Evolutionary conservation across 371 early-diverging fungal species (phyloP).

Genomic region (Mortierella sp.): DNA sequence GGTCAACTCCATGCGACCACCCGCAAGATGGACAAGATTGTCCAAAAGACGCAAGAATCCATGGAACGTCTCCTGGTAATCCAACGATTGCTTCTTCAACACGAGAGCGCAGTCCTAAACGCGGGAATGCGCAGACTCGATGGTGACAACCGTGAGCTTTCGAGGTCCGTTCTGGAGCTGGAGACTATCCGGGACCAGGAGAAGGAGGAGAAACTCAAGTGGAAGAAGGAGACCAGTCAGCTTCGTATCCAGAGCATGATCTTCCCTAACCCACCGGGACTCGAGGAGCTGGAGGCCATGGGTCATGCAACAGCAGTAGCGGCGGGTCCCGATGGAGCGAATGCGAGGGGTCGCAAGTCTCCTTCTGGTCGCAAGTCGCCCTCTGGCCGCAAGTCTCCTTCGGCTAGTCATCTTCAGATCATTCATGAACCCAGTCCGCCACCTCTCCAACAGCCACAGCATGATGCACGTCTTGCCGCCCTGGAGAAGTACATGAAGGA

Average conservation of each 20-base stretch:
- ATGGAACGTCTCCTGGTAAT: conserved; percentile 42
- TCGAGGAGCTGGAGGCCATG: conserved; percentile 21
- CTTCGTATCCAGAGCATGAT: conserved; percentile 59
- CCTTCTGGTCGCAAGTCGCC: conserved; percentile 14
- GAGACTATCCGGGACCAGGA: conserved; percentile 42
- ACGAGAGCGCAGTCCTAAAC: conserved; percentile 51
- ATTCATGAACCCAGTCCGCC: not conserved
- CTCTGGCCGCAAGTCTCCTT: conserved; percentile 22
- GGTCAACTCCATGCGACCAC: conserved; percentile 48
- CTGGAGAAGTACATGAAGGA: conserved; percentile 56
- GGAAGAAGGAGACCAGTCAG: conserved; percentile 54
- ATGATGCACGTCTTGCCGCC: conserved; percentile 21
- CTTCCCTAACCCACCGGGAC: conserved; percentile 44
- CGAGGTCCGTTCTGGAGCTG: conserved; percentile 34
- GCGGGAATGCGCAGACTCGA: conserved; percentile 57
- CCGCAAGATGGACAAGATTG: conserved; percentile 55
- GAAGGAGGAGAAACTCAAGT: conserved; percentile 52
- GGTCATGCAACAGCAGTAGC: not conserved
- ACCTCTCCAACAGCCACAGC: conserved; percentile 15
- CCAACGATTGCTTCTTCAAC: conserved; percentile 46
- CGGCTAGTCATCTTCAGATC: not conserved
- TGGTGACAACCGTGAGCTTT: conserved; percentile 50
- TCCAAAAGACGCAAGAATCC: conserved; percentile 35
- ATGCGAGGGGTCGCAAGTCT: not conserved
- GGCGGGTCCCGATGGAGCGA: not conserved